Conservation (phyloP, 2,329 filamentous ascomycete genomes). For the Didymella glomerata region DNA sequence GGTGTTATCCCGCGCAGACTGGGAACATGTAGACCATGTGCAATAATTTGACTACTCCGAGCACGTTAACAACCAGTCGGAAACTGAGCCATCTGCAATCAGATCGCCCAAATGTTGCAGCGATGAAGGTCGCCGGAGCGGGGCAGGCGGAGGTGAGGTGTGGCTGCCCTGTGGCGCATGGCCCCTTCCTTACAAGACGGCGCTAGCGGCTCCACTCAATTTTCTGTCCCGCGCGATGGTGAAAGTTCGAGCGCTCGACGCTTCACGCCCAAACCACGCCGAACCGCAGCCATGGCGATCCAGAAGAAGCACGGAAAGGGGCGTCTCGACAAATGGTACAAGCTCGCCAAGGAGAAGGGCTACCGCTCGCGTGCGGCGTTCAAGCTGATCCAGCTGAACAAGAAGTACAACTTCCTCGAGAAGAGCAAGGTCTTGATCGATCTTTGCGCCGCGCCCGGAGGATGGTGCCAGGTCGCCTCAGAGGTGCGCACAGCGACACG, state of each 20-base stretch:
- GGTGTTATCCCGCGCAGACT: background rate
- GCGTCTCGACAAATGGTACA: slow-evolving; percentile 98
- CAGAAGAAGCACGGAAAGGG: slow-evolving; percentile 99
- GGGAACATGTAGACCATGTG: too few relatives aligned
- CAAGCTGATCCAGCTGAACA: slow-evolving; percentile 98
- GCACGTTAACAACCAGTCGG: background rate
- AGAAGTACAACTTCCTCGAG: slow-evolving; percentile 98
- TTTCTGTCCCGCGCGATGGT: slow-evolving; percentile 14
- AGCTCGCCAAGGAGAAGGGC: slow-evolving; percentile 97
- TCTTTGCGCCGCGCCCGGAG: slow-evolving; percentile 93
- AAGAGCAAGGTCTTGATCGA: slow-evolving; percentile 96
- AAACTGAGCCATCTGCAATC: background rate
- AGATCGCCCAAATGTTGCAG: background rate
- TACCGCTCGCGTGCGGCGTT: slow-evolving; percentile 96
- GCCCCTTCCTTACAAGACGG: background rate
- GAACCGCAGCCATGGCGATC: slow-evolving; percentile 75
- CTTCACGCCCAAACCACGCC: slow-evolving; percentile 28
- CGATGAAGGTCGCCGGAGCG: background rate
- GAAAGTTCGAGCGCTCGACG: slow-evolving; percentile 22
- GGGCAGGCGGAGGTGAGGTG: background rate
- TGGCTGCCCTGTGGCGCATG: background rate
- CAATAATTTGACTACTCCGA: background rate
- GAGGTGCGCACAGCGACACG: slow-evolving; percentile 70
- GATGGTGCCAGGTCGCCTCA: slow-evolving; percentile 72
- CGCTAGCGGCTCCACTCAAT: slow-evolving; percentile 4